Conservation (phyloP, 306 rosid species). For the Cicer chorassanicum region DNA sequence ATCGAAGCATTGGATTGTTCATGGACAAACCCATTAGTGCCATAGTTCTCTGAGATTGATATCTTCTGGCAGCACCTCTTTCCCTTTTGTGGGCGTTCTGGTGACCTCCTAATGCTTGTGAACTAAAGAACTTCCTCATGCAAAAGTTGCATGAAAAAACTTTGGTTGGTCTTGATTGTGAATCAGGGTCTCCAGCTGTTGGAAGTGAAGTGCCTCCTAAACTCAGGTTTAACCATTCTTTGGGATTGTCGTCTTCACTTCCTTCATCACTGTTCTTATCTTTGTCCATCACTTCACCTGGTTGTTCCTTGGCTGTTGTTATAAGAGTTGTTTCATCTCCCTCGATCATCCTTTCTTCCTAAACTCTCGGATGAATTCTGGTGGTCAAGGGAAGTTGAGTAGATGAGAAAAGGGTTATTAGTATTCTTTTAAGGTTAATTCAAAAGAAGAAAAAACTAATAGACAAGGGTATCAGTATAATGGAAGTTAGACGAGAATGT, state of each 20-base stretch:
- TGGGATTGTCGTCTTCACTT: slow-evolving; percentile 51
- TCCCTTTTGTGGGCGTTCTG: slow-evolving; percentile 97
- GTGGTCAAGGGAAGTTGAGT: slow-evolving; percentile 43
- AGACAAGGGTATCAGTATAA: slow-evolving; percentile 43
- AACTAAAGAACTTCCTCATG: slow-evolving; percentile 87
- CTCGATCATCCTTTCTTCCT: slow-evolving; percentile 46
- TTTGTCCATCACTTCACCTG: slow-evolving; percentile 37
- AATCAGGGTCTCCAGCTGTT: slow-evolving; percentile 54
- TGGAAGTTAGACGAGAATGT: slow-evolving; percentile 52
- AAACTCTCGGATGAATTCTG: slow-evolving; percentile 25
- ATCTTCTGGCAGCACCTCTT: slow-evolving; percentile 90
- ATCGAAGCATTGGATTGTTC: slow-evolving; percentile 54
- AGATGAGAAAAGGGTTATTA: slow-evolving; percentile 44
- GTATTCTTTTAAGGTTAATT: slow-evolving; percentile 52
- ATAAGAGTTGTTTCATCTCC: slow-evolving; percentile 48
- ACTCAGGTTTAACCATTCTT: slow-evolving; percentile 85
- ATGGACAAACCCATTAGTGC: slow-evolving; percentile 65
- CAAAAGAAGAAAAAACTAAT: slow-evolving; percentile 41
- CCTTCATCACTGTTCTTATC: slow-evolving; percentile 46
- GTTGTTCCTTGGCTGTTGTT: slow-evolving; percentile 46
- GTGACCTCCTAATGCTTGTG: slow-evolving; percentile 97
- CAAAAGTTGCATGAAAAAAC: slow-evolving; percentile 95
- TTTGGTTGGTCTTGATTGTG: slow-evolving; percentile 58
- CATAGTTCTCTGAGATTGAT: slow-evolving; percentile 78
- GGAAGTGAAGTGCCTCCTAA: slow-evolving; percentile 61